Evolutionary conservation across 805 yeast genomes (phyloP), one percentile per base, ranked within the genome.

Genomic region (Cyberlindnera sargentensis): DNA sequence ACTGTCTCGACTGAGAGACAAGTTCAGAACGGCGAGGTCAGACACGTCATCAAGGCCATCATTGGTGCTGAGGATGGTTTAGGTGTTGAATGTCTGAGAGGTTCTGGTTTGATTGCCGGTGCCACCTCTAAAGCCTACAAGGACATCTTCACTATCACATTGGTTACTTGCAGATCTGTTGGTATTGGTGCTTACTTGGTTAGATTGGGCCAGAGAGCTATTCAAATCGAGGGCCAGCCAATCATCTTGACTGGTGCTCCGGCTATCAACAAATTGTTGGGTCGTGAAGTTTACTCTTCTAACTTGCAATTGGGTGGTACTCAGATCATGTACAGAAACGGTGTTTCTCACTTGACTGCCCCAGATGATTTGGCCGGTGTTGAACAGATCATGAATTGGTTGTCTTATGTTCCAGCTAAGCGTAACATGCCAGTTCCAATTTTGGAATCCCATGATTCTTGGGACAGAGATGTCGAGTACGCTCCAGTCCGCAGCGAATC

Each of bases 131-230:
- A 88, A 64, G 99, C 99, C 23, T 93, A 93, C 78, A 85, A 86
- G 65, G 99, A 93, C 62, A 93, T 93, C 50, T 93, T 93, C 73
- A 93, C 99, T 23, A 80, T 90, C 47, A 91, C 99, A n/a, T 75
- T 93, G 65, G 99, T 93, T 44, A 93, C 99, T n/a, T 90, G 98
- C 72, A 83, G 99, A 76, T 90, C 98, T 41, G 99, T 93, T 59
- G 99, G 99, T 82, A 93, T 93, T 65, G 99, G 99, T 73, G 99
- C 99, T 37, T 93, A 93, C 64, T 75, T 93, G 63, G 99, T 93
- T 35, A 84, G 99, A 69, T 76, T 93, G 54, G 99, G 99, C 60
- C 98, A 93, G 75, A 84, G 99, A 75, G 95, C 98, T 36, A 90
- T 93, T 58, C 99, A 93, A 72, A 85, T 93, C 57, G 97, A 93